These are phyloP conservation scores for Cicer bijugum DNA, from an alignment of 306 rosid species.

Conservation along the genomic window DNA sequence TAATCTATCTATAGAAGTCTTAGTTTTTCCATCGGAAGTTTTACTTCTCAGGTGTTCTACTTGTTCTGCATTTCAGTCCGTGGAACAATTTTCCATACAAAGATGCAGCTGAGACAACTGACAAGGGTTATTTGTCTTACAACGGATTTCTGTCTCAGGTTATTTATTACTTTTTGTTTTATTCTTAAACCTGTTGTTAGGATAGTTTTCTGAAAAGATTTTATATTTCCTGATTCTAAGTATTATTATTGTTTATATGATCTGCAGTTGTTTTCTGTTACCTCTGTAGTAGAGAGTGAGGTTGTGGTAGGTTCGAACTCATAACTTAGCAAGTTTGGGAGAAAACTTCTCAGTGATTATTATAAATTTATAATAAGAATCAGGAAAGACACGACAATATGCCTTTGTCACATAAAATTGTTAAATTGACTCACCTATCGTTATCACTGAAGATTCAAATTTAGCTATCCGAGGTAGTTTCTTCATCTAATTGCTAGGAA, in stretches of 20 bases:
- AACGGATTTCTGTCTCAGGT: constrained; percentile 82
- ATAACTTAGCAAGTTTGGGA: constrained; percentile 18
- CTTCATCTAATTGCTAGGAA: constrained; percentile 13
- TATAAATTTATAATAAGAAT: constrained; percentile 4
- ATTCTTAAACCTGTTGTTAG: constrained; percentile 37
- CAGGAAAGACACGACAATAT: constrained; percentile 5
- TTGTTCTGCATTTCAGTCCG: constrained; percentile 63
- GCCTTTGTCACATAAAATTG: constrained; percentile 10
- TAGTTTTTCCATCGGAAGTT: constrained; percentile 36
- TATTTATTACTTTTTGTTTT: constrained; percentile 35
- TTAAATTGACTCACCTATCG: constrained; percentile 30
- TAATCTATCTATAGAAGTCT: constrained; percentile 22
- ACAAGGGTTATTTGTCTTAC: constrained; percentile 66
- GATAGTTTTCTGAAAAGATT: constrained; percentile 2
- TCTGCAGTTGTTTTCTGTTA: constrained; percentile 11
- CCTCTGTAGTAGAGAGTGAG: constrained; percentile 9
- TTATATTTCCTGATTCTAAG: constrained; percentile 21
- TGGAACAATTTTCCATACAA: constrained; percentile 77
- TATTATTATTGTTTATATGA: constrained; percentile 6
- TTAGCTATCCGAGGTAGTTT: constrained; percentile 8
- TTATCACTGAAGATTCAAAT: constrained; percentile 12
- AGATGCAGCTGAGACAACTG: constrained; percentile 74
- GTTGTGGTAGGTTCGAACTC: constrained; percentile 28
- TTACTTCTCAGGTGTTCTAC: constrained; percentile 42
- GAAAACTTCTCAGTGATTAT: constrained; percentile 10